phyloP scores from a whole-genome alignment of 2,329 filamentous ascomycete species.

The Penicillium concentricum region DNA sequence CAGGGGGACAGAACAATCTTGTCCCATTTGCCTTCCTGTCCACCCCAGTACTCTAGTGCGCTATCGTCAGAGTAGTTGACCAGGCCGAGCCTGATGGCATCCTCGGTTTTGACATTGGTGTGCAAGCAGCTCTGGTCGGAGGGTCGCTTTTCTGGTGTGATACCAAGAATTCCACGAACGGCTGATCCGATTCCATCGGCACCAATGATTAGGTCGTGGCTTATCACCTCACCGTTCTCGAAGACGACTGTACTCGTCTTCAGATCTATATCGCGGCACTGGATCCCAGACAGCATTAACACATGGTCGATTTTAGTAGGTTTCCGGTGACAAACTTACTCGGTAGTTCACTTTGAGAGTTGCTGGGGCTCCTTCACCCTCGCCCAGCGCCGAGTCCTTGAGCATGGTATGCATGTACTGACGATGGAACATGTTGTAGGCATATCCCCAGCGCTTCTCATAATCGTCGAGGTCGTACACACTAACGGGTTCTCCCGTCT shows the following conservation, averaged over 20 bases:
- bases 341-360: slow-evolving; percentile 57
- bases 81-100: slow-evolving; percentile 60
- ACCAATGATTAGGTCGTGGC: slow-evolving; percentile 62
- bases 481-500: slow-evolving; percentile 64
- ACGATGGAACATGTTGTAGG: slow-evolving; percentile 69
- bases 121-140: slow-evolving; percentile 63
- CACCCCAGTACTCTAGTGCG: slow-evolving; percentile 70
- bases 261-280: slow-evolving; percentile 55
- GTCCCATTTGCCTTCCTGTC: slow-evolving; percentile 58
- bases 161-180: slow-evolving; percentile 63
- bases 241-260: slow-evolving; percentile 53
- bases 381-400: slow-evolving; percentile 57
- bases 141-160: slow-evolving; percentile 59
- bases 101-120: slow-evolving; percentile 61
- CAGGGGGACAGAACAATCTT: slow-evolving; percentile 72
- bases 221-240: slow-evolving; percentile 49
- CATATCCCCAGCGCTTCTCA: slow-evolving; percentile 63
- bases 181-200: slow-evolving; percentile 67
- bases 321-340: slow-evolving; percentile 29
- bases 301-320: neutral
- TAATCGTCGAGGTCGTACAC: slow-evolving; percentile 66
- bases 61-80: slow-evolving; percentile 61
- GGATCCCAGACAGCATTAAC: neutral
- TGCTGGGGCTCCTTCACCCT: slow-evolving; percentile 55
- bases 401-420: slow-evolving; percentile 69